These are phyloP conservation scores for Hypoxylon sp. DNA, from an alignment of 2,329 filamentous ascomycete genomes.

Conservation along the genomic window DNA sequence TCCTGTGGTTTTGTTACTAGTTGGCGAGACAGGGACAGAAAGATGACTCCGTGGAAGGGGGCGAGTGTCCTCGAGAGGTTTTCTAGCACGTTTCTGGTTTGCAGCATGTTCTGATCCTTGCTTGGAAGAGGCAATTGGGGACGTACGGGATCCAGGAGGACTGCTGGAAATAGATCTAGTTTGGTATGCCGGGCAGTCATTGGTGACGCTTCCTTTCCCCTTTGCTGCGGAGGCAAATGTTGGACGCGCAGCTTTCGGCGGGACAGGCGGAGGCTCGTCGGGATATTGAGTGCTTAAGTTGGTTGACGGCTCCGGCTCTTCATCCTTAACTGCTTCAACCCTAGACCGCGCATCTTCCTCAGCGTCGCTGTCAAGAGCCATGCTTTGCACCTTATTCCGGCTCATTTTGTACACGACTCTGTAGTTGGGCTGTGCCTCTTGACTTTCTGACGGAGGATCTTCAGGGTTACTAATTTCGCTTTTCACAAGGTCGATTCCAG, in stretches of 20 bases:
- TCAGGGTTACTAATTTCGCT: slow-evolving; percentile 55
- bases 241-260: slow-evolving; percentile 48
- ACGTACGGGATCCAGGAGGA: slow-evolving; percentile 39
- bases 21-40: slow-evolving; percentile 42
- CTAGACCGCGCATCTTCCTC: slow-evolving; percentile 48
- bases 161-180: slow-evolving; percentile 37
- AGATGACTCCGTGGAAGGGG: slow-evolving; percentile 45
- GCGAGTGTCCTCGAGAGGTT: slow-evolving; percentile 53
- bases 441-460: slow-evolving; percentile 41
- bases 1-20: slow-evolving; percentile 48
- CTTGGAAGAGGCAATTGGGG: slow-evolving; percentile 46
- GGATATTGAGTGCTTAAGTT: slow-evolving; percentile 12
- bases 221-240: slow-evolving; percentile 43
- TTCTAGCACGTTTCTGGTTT: slow-evolving; percentile 64
- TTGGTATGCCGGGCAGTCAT: slow-evolving; percentile 20
- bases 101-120: slow-evolving; percentile 56
- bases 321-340: slow-evolving; percentile 50
- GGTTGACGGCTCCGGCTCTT: slow-evolving; percentile 32
- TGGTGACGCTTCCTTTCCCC: slow-evolving; percentile 14
- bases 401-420: slow-evolving; percentile 73
- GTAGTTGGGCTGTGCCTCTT: slow-evolving; percentile 59
- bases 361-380: slow-evolving; percentile 55
- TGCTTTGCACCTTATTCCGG: slow-evolving; percentile 65
- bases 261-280: slow-evolving; percentile 46
- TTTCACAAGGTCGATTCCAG: slow-evolving; percentile 72